Conservation (phyloP, 306 rosid species). For the Leucaena leucocephala region DNA sequence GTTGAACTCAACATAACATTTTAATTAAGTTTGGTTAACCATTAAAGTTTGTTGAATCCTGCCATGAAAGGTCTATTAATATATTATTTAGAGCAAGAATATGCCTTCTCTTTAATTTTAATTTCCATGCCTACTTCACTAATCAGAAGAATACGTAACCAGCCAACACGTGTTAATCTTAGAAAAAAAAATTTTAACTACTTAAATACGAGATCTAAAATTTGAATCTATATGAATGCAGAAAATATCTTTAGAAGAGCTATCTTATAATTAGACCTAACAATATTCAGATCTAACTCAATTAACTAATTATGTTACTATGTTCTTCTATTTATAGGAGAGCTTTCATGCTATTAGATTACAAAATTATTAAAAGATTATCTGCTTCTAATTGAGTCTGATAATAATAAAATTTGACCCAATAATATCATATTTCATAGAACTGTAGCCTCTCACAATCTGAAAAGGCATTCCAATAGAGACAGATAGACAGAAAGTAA, state of each 20-base stretch:
- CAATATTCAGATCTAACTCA: too few relatives aligned
- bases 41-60: not conserved
- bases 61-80: not conserved
- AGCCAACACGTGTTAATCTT: too few relatives aligned
- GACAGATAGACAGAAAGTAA: slow-evolving; percentile 33
- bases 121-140: not conserved
- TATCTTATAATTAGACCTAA: too few relatives aligned
- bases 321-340: too few relatives aligned
- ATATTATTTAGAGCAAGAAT: not conserved
- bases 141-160: not conserved
- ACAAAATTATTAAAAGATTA: not conserved
- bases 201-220: too few relatives aligned
- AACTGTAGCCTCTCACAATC: not conserved
- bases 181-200: too few relatives aligned
- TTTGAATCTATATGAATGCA: too few relatives aligned
- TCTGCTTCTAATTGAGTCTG: not conserved
- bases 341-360: too few relatives aligned
- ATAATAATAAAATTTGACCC: not conserved
- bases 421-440: not conserved
- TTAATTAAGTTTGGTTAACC: not conserved
- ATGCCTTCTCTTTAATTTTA: not conserved
- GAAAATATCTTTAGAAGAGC: too few relatives aligned
- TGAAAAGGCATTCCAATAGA: slow-evolving; percentile 20
- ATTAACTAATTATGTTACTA: too few relatives aligned
- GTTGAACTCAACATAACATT: not conserved